Percentiles rank a stretch among this genome's conserved stretches.
Evolutionary conservation across 129 eudicot species (phyloP).

Genomic region (Kitagawia praeruptora): DNA sequence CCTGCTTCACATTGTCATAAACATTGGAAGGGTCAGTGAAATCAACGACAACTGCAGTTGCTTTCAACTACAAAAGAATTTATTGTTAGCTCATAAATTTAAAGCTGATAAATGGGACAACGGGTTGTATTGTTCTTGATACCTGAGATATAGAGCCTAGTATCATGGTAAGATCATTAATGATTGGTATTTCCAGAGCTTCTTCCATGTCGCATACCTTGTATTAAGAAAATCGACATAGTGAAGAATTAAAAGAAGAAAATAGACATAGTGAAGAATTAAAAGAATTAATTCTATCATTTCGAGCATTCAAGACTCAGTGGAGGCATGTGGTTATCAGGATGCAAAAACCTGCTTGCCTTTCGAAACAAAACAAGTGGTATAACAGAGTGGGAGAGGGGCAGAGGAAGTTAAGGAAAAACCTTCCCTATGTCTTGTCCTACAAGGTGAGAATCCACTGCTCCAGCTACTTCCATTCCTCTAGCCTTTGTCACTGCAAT

Average conservation of each 20-base stretch:
- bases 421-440: conserved; percentile 89
- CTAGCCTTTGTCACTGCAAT: conserved; percentile 79
- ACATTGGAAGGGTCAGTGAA: conserved; percentile 85
- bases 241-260: not conserved
- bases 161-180: conserved; percentile 76
- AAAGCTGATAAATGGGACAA: no score
- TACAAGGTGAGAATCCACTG: conserved; percentile 58
- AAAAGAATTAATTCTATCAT: no score
- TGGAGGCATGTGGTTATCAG: no score
- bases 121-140: no score
- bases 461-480: conserved; percentile 93
- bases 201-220: conserved; percentile 94
- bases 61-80: conserved; percentile 44
- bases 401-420: not conserved
- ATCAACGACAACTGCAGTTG: conserved; percentile 73
- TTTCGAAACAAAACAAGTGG: no score
- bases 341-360: no score
- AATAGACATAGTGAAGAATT: no score
- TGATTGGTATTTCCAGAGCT: conserved; percentile 77
- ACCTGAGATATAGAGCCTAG: conserved; percentile 96
- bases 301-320: no score
- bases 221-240: conserved; percentile 3
- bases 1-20: conserved; percentile 94
- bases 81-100: not conserved
- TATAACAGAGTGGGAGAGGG: not conserved